Conservation (phyloP, 805 yeast species). For the Candida krabiensis region DNA sequence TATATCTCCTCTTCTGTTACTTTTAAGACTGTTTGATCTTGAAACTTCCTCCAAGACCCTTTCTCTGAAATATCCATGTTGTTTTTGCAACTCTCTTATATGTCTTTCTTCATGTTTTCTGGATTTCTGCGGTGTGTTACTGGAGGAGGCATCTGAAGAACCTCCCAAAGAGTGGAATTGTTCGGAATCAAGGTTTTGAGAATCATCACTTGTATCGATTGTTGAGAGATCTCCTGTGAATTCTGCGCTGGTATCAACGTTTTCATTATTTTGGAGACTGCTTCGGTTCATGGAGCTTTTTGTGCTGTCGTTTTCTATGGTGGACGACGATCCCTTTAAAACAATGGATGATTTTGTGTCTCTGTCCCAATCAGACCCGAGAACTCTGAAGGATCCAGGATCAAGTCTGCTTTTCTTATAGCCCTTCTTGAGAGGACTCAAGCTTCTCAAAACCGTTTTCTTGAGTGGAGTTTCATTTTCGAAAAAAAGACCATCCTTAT, state of each 20-base stretch:
- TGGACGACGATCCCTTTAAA: not conserved
- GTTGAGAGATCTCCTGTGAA: conserved; percentile 15
- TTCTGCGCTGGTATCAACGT: conserved; percentile 5
- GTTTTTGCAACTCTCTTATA: conserved; percentile 17
- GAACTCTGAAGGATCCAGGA: conserved; percentile 4
- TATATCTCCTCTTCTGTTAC: conserved; percentile 6
- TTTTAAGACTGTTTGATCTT: conserved; percentile 16
- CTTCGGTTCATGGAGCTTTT: too few relatives aligned
- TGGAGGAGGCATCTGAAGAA: not conserved
- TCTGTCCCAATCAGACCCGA: not conserved
- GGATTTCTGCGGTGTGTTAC: not conserved
- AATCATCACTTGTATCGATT: conserved; percentile 10
- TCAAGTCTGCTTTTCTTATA: not conserved
- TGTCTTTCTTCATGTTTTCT: conserved; percentile 11
- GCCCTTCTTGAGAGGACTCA: conserved; percentile 11
- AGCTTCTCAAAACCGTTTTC: conserved; percentile 6
- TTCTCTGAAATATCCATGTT: conserved; percentile 21
- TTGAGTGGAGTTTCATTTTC: conserved; percentile 14
- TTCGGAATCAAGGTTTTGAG: conserved; percentile 1
- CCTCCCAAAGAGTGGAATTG: not conserved
- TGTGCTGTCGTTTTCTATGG: not conserved
- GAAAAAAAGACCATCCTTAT: not conserved
- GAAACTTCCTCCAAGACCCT: conserved; percentile 11
- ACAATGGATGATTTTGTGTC: not conserved
- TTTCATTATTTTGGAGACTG: not conserved